These are phyloP conservation scores for Mycena galopus DNA, from an alignment of 768 basidiomycete species.

Conservation along the genomic window DNA sequence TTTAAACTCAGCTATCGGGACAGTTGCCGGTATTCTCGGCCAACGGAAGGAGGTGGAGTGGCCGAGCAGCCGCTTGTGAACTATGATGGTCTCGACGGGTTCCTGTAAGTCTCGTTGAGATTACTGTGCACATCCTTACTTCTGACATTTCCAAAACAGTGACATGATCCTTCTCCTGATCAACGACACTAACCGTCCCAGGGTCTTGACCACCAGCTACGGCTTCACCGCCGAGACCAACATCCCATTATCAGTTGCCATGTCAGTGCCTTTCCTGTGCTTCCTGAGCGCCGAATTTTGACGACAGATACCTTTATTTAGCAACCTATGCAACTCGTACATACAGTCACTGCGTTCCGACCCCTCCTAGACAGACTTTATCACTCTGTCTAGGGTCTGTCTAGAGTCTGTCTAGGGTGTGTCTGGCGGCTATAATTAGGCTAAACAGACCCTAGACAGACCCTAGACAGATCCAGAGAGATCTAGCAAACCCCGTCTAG, in stretches of 20 bases:
- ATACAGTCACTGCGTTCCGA: too few species aligned
- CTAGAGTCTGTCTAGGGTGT: too few species aligned
- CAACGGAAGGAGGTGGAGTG: too few species aligned
- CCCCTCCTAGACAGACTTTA: too few species aligned
- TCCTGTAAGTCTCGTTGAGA: constrained; percentile 7
- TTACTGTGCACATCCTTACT: constrained; percentile 26
- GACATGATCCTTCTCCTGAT: constrained; percentile 38
- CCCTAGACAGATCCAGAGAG: too few species aligned
- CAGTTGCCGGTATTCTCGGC: too few species aligned
- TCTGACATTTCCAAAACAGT: constrained; percentile 41
- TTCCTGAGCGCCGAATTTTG: not conserved
- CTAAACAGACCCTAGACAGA: too few species aligned
- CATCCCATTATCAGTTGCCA: constrained; percentile 28
- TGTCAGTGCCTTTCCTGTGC: constrained; percentile 4
- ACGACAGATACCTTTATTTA: constrained; percentile 8
- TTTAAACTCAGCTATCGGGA: too few species aligned
- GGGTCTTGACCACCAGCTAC: constrained; percentile 40
- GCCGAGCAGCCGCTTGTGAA: too few species aligned
- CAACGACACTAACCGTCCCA: constrained; percentile 26
- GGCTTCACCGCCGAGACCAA: constrained; percentile 48
- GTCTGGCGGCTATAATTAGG: too few species aligned
- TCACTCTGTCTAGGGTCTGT: too few species aligned
- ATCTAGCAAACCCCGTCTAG: too few species aligned
- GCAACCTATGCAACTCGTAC: constrained; percentile 42
- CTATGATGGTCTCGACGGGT: constrained; percentile 42